A percentile compares a stretch with the other conserved stretches of the same genome.
Evolutionary conservation across 176 grass and related monocot genomes (phyloP).

Genomic region (Aechmea fasciata): DNA sequence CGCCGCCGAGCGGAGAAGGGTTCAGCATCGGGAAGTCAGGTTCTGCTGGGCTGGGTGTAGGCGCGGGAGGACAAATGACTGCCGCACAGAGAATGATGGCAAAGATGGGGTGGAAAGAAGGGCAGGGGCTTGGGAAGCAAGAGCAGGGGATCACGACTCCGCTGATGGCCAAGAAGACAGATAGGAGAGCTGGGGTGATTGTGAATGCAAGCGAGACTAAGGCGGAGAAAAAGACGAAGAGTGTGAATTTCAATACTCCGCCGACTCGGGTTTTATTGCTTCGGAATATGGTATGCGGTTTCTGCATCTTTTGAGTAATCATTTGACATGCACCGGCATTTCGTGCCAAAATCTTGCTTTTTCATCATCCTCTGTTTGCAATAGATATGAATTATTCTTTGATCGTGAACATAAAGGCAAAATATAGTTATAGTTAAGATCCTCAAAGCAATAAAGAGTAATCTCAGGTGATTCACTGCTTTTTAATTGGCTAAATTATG

Average conservation of each 20-base stretch:
- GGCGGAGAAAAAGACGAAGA: conserved; percentile 56
- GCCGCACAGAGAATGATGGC: conserved; percentile 99
- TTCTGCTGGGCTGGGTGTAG: conserved; percentile 47
- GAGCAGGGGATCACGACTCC: conserved; percentile 86
- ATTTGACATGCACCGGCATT: not conserved
- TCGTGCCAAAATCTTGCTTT: not conserved
- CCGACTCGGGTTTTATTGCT: conserved; percentile 83
- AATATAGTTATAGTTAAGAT: too few species aligned
- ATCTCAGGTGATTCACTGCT: too few species aligned
- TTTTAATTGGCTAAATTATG: too few species aligned
- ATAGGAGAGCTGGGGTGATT: conserved; percentile 76
- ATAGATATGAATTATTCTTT: too few species aligned
- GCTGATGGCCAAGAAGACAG: conserved; percentile 80
- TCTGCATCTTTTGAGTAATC: not conserved
- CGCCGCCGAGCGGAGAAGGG: conserved; percentile 34
- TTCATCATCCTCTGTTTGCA: not conserved
- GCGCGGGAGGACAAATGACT: conserved; percentile 64
- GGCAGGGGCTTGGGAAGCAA: conserved; percentile 86
- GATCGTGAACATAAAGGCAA: too few species aligned
- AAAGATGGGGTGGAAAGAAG: conserved; percentile 99
- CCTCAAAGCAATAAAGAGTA: too few species aligned
- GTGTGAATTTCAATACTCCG: conserved; percentile 42
- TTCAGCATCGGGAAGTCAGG: conserved; percentile 50
- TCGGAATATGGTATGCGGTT: conserved; percentile 57
- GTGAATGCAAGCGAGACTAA: conserved; percentile 59